Evolutionary conservation across 2,329 filamentous ascomycete species (phyloP), one percentile per base, ranked within the genome.

Genomic region (Zarea fungicola): DNA sequence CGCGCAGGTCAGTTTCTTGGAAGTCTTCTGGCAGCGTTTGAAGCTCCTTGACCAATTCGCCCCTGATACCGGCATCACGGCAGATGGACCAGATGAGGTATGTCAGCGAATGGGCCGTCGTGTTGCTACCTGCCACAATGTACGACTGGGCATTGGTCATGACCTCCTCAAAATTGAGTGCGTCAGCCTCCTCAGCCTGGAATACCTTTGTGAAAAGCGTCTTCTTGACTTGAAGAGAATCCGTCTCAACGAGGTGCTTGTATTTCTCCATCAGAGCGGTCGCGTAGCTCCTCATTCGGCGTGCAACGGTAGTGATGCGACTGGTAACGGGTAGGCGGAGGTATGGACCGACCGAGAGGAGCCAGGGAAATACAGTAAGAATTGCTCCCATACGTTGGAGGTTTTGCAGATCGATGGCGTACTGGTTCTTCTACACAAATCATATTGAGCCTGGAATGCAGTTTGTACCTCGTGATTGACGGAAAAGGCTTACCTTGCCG

Each of bases 111-210:
- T 66, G 62, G 0, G 74, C 68, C 0, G 73, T 75, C 0, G 74
- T 77, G 42, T 76, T 73, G 22, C 65, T 72, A 0, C 74, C 74
- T 0, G 72, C 74, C 4, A 71, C 43, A 36, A 76, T 75, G 47
- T 71, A 71, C 4, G 34, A 6, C 34, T 21, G 34, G 6, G 34
- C 32, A 9, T 4, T 6, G 32, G 6, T 18, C 4, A 18, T 5
- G 32, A 35, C n/a, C 14, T 35, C 32, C 5, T 4, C 4, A 4
- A 16, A 5, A 53, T 55, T 1, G 52, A 36, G 4, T 62, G 16
- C 19, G 52, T 52, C 55, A 53, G 1, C 60, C 60, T 19, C 26
- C n/a, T 22, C 26, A 5, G 41, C 41, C 4, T 34, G 21, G 7
- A 23, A 5, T 6, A 32, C 8, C 28, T 34, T 34, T 8, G 11